Percentiles rank a stretch among this genome's conserved stretches.
These are phyloP conservation scores for Pyrus pyrifolia DNA, from an alignment of 306 rosid species.

Conservation along the genomic window DNA sequence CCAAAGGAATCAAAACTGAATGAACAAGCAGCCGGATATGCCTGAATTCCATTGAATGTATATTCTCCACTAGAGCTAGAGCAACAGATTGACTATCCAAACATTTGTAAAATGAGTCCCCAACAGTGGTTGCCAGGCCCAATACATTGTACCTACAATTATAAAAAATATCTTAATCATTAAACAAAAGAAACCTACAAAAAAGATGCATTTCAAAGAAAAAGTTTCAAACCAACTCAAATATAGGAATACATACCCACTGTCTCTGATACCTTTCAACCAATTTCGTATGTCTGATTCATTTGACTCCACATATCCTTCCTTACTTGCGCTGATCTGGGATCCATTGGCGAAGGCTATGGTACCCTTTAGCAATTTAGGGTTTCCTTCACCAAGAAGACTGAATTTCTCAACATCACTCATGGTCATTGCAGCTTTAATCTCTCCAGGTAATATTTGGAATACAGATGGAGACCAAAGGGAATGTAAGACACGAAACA, in stretches of 20 bases:
- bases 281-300: conserved; percentile 80
- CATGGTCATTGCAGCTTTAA: conserved; percentile 81
- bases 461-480: conserved; percentile 81
- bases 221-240: background rate
- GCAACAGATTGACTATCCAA: conserved; percentile 61
- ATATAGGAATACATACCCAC: conserved; percentile 57
- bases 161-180: conserved; percentile 16
- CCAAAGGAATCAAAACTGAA: conserved; percentile 71
- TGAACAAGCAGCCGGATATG: conserved; percentile 88
- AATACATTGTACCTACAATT: conserved; percentile 68
- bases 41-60: conserved; percentile 95
- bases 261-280: conserved; percentile 92
- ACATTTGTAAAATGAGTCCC: conserved; percentile 71
- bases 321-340: conserved; percentile 43
- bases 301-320: conserved; percentile 59
- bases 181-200: background rate
- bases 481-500: conserved; percentile 74
- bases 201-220: conserved; percentile 1
- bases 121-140: conserved; percentile 85
- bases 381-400: conserved; percentile 91
- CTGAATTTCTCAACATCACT: conserved; percentile 68
- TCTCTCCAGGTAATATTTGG: conserved; percentile 71
- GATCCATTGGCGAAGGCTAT: conserved; percentile 40
- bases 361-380: conserved; percentile 55
- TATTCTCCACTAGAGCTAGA: conserved; percentile 77